Base-by-base conservation (phyloP, 495 filamentous ascomycete species). In the Usnea hakonensis region DNA sequence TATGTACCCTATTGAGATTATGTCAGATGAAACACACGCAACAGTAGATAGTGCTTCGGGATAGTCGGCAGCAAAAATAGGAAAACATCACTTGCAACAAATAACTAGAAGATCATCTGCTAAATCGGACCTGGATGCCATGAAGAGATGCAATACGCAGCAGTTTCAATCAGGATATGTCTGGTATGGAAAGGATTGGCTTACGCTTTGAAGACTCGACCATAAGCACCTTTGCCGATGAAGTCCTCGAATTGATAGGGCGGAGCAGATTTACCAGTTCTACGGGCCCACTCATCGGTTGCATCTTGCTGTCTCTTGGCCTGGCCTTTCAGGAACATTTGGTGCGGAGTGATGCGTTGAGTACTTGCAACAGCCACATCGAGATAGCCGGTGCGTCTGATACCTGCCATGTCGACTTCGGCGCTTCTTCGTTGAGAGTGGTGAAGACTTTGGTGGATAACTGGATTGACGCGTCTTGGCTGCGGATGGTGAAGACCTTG, bases 171-270 rank as follows among this genome's bases (percentile, higher is more conserved):
- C 30, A 30, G 0, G 17, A n/a, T 16, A 23, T 35, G 40, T 26
- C 46, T 21, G 19, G 32, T 17, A 33, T 17, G 40, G 37, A 1
- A 30, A 60, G n/a, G 23, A 21, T 37, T 5, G n/a, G 32, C 73
- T 65, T 71, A 82, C 81, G 83, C 90, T 73, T 94, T 96, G 79
- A 92, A 98, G 11, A 98, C 94, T 40, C 92, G 86, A 21, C 94
- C 95, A 75, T 90, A 97, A 6, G 87, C 86, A n/a, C 94, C 94
- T 73, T 97, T 97, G 23, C 94, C 94, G 62, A 96, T 93, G 60
- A 97, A 76, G 72, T 97, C 93, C 41, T 88, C 79, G 44, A 98
- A 90, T 16, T 84, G 84, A 66, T 95, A 98, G 2, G 83, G 81
- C 14, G 80, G 80, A 3, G 73, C 66, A 14, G 78, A 75, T 0